A percentile compares a stretch with the other conserved stretches of the same genome.
Evolutionary conservation across 306 rosid genomes (phyloP).

Genomic region (Rosa multiflora): DNA sequence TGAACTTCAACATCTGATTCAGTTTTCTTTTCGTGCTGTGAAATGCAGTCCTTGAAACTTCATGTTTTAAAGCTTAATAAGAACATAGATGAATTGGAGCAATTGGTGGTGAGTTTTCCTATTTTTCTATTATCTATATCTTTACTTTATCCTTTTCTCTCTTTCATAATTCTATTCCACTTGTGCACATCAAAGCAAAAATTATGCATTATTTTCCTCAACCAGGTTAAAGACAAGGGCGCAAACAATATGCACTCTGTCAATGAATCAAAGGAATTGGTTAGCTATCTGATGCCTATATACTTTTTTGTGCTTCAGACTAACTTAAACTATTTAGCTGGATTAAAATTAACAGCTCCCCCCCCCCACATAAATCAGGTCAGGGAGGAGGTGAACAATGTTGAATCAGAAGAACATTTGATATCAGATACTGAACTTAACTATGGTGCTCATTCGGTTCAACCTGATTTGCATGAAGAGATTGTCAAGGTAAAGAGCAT

Average conservation of each 20-base stretch:
- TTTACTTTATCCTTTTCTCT: slow-evolving; percentile 1
- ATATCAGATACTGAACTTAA: slow-evolving; percentile 30
- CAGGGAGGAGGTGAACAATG: slow-evolving; percentile 28
- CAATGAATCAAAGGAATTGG: slow-evolving; percentile 43
- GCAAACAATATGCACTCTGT: slow-evolving; percentile 32
- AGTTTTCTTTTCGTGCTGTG: slow-evolving; percentile 18
- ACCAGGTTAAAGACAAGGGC: slow-evolving; percentile 59
- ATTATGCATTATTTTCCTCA: slow-evolving; percentile 19
- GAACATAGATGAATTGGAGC: slow-evolving; percentile 65
- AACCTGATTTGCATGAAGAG: slow-evolving; percentile 27
- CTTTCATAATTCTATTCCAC: slow-evolving; percentile 13
- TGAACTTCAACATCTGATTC: slow-evolving; percentile 24
- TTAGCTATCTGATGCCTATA: slow-evolving; percentile 38
- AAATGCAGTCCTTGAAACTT: slow-evolving; percentile 86
- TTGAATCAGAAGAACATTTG: slow-evolving; percentile 30
- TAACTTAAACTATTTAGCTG: slow-evolving; percentile 1
- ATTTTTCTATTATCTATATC: background rate
- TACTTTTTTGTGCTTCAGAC: slow-evolving; percentile 17
- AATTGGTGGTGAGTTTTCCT: slow-evolving; percentile 59
- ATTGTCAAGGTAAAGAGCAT: slow-evolving; percentile 27
- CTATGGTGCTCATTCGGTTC: slow-evolving; percentile 25
- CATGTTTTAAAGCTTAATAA: slow-evolving; percentile 77
- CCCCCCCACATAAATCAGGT: slow-evolving; percentile 26
- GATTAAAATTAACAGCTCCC: background rate
- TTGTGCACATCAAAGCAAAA: slow-evolving; percentile 24